phyloP scores from a whole-genome alignment of 352 stramenopile genomes.

The Pythium apleroticum region DNA sequence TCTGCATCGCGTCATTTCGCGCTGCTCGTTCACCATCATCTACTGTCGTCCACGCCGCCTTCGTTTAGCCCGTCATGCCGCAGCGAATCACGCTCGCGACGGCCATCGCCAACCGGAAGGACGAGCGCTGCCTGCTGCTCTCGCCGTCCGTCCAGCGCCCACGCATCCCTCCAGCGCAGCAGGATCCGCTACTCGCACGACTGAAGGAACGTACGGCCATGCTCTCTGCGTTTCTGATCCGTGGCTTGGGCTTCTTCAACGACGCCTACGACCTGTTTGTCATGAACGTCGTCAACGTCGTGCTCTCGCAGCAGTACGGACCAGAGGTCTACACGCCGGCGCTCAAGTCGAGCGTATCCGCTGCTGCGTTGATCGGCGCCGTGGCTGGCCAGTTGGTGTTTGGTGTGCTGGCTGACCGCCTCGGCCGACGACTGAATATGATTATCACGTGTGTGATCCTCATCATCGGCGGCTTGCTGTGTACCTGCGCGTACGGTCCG shows the following conservation, averaged over 20 bases:
- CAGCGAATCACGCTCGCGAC: slow-evolving; percentile 3
- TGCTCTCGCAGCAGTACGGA: slow-evolving; percentile 74
- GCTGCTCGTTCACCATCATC: not conserved
- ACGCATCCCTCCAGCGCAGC: not conserved
- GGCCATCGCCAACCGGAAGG: not conserved
- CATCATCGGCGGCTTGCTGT: slow-evolving; percentile 66
- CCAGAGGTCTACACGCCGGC: slow-evolving; percentile 32
- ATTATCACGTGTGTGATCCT: slow-evolving; percentile 63
- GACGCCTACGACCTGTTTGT: slow-evolving; percentile 82
- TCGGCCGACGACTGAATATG: slow-evolving; percentile 69
- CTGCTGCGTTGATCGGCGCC: slow-evolving; percentile 33
- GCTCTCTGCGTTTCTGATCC: slow-evolving; percentile 68
- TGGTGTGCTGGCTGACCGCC: slow-evolving; percentile 57
- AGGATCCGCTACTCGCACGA: not conserved
- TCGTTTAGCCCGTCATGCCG: not conserved
- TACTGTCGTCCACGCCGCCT: not conserved
- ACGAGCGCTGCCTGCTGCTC: not conserved
- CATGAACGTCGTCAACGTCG: slow-evolving; percentile 82
- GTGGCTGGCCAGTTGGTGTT: slow-evolving; percentile 53
- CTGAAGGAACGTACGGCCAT: not conserved
- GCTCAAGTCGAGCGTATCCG: slow-evolving; percentile 33
- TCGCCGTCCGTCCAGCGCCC: not conserved
- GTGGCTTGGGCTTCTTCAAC: slow-evolving; percentile 77
- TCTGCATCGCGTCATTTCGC: not conserved
- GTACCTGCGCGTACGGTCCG: slow-evolving; percentile 51